phyloP scores from a whole-genome alignment of 2,329 filamentous ascomycete genomes.

The Keithomyces neogunnii region DNA sequence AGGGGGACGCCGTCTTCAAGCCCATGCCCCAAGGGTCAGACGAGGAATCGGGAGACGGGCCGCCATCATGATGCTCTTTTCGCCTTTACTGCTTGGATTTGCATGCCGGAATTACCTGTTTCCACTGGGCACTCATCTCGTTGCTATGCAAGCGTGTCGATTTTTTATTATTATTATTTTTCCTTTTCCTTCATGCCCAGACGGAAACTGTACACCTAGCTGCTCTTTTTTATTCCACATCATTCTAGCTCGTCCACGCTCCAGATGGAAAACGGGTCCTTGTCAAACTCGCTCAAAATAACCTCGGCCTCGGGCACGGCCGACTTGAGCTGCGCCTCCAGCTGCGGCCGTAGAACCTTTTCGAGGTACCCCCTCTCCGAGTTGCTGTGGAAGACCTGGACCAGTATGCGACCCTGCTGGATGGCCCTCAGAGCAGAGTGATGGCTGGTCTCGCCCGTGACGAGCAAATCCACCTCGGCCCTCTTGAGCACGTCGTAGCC shows the following conservation, averaged over 20 bases:
- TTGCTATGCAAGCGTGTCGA: too few relatives aligned
- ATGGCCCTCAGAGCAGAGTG: slow-evolving; percentile 84
- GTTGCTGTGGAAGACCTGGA: slow-evolving; percentile 88
- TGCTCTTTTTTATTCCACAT: too few relatives aligned
- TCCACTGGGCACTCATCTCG: too few relatives aligned
- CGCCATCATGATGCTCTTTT: background rate
- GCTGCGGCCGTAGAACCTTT: slow-evolving; percentile 57
- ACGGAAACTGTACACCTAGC: too few relatives aligned
- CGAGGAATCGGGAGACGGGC: slow-evolving; percentile 12
- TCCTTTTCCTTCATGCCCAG: too few relatives aligned
- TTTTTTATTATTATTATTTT: too few relatives aligned
- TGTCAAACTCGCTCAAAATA: slow-evolving; percentile 68
- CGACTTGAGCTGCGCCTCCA: slow-evolving; percentile 50
- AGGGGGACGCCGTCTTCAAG: slow-evolving; percentile 43
- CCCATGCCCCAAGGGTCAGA: slow-evolving; percentile 9
- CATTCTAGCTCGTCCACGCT: slow-evolving; percentile 32
- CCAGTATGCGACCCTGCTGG: slow-evolving; percentile 73
- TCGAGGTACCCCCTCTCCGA: slow-evolving; percentile 78
- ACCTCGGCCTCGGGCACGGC: slow-evolving; percentile 49
- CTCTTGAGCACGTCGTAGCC: slow-evolving; percentile 69
- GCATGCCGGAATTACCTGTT: too few relatives aligned
- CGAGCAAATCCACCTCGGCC: slow-evolving; percentile 66
- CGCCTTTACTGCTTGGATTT: background rate
- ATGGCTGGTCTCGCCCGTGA: slow-evolving; percentile 90
- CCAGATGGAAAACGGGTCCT: slow-evolving; percentile 81